Percentiles rank a stretch among this genome's conserved stretches.
Evolutionary conservation across 352 stramenopile genomes (phyloP).

Genomic region (Phytophthora syringae): DNA sequence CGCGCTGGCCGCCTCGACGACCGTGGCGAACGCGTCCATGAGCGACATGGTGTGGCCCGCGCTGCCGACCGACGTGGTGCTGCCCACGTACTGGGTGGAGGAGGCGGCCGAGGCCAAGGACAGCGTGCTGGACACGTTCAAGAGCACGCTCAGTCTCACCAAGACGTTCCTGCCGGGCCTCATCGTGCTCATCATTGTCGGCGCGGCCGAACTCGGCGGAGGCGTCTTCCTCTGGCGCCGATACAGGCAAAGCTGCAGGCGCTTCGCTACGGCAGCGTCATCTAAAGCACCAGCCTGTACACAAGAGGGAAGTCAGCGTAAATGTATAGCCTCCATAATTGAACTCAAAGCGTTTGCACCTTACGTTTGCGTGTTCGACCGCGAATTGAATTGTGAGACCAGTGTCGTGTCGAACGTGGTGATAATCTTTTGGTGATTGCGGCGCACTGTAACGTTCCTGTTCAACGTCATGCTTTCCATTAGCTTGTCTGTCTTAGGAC

Average conservation of each 20-base stretch:
- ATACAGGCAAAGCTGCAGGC: slow-evolving; percentile 30
- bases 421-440: slow-evolving; percentile 6
- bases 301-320: slow-evolving; percentile 5
- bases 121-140: slow-evolving; percentile 53
- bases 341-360: slow-evolving; percentile 7
- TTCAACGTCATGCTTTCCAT: slow-evolving; percentile 20
- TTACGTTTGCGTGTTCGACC: not conserved
- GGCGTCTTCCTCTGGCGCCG: slow-evolving; percentile 58
- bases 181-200: slow-evolving; percentile 60
- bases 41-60: slow-evolving; percentile 66
- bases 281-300: slow-evolving; percentile 25
- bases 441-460: slow-evolving; percentile 9
- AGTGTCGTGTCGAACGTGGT: not conserved
- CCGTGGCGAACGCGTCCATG: slow-evolving; percentile 52
- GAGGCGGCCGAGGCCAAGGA: slow-evolving; percentile 54
- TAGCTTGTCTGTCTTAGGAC: slow-evolving; percentile 13
- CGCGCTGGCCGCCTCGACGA: slow-evolving; percentile 49
- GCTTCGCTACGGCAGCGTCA: slow-evolving; percentile 35
- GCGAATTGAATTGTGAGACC: slow-evolving; percentile 24
- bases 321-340: slow-evolving; percentile 10
- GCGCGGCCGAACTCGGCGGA: slow-evolving; percentile 39
- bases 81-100: slow-evolving; percentile 66
- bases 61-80: slow-evolving; percentile 60
- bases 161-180: slow-evolving; percentile 63
- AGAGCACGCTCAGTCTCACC: slow-evolving; percentile 50